These are phyloP conservation scores for Arthrobotrys iridis DNA, from an alignment of 2,329 filamentous ascomycete species.

Conservation along the genomic window DNA sequence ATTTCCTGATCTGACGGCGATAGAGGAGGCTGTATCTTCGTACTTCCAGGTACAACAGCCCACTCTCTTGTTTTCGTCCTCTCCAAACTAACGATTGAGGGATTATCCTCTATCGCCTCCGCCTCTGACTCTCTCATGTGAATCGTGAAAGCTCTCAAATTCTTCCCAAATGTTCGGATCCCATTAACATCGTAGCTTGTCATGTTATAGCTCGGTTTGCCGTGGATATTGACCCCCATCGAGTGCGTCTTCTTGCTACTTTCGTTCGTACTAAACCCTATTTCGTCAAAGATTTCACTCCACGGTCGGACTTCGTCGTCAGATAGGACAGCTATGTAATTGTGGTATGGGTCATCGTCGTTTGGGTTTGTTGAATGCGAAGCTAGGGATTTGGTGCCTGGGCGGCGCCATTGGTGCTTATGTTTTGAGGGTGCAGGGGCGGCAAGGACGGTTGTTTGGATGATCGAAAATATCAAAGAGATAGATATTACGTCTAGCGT, in stretches of 20 bases:
- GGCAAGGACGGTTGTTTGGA: not conserved
- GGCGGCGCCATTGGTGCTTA: not conserved
- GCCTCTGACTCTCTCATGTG: slow-evolving; percentile 37
- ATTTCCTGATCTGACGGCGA: not conserved
- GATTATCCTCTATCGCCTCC: slow-evolving; percentile 10
- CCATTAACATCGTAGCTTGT: slow-evolving; percentile 45
- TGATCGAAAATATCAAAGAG: not conserved
- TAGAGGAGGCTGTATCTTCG: slow-evolving; percentile 13
- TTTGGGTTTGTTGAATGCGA: not conserved
- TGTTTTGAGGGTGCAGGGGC: not conserved
- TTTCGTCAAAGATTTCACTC: slow-evolving; percentile 53
- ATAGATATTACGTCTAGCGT: not conserved
- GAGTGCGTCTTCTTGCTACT: slow-evolving; percentile 3
- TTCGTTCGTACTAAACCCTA: slow-evolving; percentile 31
- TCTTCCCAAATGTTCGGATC: slow-evolving; percentile 24
- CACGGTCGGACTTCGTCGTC: slow-evolving; percentile 55
- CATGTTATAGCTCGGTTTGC: slow-evolving; percentile 11
- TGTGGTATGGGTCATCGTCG: slow-evolving; percentile 21
- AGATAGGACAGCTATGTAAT: slow-evolving; percentile 55
- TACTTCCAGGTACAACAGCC: slow-evolving; percentile 37
- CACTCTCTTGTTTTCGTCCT: slow-evolving; percentile 6
- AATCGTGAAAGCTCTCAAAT: slow-evolving; percentile 55
- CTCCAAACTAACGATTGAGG: slow-evolving; percentile 18
- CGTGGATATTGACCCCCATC: slow-evolving; percentile 57
- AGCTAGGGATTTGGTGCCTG: not conserved